A percentile compares a stretch with the other conserved stretches of the same genome.
Evolutionary conservation across 768 basidiomycete genomes (phyloP).

Genomic region (Boletus eberwhitei): DNA sequence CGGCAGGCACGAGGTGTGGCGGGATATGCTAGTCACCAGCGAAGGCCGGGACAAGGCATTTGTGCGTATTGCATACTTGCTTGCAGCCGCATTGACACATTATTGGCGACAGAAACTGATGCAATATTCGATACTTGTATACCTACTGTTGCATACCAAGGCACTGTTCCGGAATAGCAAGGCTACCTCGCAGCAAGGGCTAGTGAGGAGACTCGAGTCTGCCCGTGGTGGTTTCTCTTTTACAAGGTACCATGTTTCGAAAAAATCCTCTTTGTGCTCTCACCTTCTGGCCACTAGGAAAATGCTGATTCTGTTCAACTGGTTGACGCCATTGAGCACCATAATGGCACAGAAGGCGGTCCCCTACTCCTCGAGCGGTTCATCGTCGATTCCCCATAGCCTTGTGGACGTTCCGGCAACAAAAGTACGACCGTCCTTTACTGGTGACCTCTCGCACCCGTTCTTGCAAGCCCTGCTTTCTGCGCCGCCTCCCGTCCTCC

Average conservation of each 20-base stretch:
- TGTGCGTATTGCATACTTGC: conserved; percentile 43
- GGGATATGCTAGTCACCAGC: conserved; percentile 74
- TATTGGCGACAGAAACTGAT: conserved; percentile 65
- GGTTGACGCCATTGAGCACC: conserved; percentile 71
- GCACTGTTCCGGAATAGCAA: conserved; percentile 44
- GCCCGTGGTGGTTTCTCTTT: conserved; percentile 62
- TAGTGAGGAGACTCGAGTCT: conserved; percentile 58
- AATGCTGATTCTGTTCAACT: conserved; percentile 78
- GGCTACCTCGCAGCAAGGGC: conserved; percentile 50
- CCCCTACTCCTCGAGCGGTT: conserved; percentile 47
- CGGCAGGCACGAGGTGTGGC: conserved; percentile 67
- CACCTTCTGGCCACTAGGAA: conserved; percentile 47
- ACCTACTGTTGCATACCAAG: conserved; percentile 65
- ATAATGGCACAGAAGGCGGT: conserved; percentile 69
- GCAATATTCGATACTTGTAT: conserved; percentile 77
- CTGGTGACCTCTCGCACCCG: conserved; percentile 42
- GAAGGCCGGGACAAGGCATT: conserved; percentile 83
- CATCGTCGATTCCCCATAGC: conserved; percentile 23
- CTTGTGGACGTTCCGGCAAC: conserved; percentile 12
- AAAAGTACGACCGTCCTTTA: conserved; percentile 7
- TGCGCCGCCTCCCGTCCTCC: conserved; percentile 76
- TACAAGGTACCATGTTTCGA: conserved; percentile 51
- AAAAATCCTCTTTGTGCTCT: neutral
- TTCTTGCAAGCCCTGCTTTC: conserved; percentile 74
- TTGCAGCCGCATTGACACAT: neutral